These are phyloP conservation scores for Brassica incana DNA, from an alignment of 345 rosid species.

Conservation along the genomic window DNA sequence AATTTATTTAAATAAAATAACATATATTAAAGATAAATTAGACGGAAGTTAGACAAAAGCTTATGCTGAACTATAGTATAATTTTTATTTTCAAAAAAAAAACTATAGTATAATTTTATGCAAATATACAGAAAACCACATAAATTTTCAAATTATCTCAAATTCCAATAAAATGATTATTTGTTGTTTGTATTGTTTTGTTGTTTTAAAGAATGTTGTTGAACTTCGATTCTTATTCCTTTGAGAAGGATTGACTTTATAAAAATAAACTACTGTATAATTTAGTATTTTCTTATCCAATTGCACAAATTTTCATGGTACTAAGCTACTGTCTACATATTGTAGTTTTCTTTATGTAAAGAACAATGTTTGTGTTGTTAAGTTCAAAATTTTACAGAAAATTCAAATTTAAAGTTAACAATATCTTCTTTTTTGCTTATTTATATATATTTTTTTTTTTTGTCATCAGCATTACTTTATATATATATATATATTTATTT, in stretches of 20 bases:
- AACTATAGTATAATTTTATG: too few species aligned
- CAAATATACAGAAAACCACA: conserved; percentile 21
- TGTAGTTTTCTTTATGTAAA: neutral
- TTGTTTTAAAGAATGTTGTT: neutral
- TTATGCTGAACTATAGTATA: conserved; percentile 8
- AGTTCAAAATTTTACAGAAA: neutral
- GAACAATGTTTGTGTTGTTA: neutral
- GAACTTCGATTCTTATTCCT: conserved; percentile 6
- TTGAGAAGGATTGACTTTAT: conserved; percentile 10
- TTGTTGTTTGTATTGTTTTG: conserved; percentile 9
- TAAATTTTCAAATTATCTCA: conserved; percentile 18
- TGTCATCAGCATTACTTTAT: too few species aligned
- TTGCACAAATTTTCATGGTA: conserved; percentile 18
- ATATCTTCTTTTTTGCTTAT: neutral
- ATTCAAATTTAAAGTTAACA: neutral
- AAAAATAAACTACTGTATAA: neutral
- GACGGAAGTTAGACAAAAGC: neutral
- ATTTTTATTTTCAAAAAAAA: too few species aligned
- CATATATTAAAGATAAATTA: conserved; percentile 2
- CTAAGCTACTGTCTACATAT: neutral
- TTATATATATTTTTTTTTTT: too few species aligned
- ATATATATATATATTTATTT: too few species aligned
- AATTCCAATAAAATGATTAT: conserved; percentile 6
- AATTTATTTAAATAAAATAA: neutral
- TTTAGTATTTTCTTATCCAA: neutral